These are phyloP conservation scores for Nicotiana paniculata DNA, from an alignment of 257 asterid genomes.

Conservation along the genomic window DNA sequence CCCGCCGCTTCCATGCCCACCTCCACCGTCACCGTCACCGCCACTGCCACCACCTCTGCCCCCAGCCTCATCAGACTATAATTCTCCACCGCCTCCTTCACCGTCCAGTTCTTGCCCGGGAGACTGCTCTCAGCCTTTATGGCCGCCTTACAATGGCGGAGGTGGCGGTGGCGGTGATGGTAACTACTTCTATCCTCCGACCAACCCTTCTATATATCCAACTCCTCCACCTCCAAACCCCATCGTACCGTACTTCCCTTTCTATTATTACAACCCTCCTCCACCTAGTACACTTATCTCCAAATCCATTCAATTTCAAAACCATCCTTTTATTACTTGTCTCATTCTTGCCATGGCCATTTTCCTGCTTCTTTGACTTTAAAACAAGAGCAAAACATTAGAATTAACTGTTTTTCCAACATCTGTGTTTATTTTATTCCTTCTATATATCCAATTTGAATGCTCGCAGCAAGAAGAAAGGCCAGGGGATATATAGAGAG, in stretches of 20 bases:
- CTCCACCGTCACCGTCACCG: neutral
- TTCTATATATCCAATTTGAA: neutral
- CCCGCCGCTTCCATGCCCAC: conserved; percentile 11
- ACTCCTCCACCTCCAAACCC: conserved; percentile 63
- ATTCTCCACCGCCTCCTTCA: conserved; percentile 22
- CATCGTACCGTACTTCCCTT: conserved; percentile 45
- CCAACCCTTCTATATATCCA: conserved; percentile 13
- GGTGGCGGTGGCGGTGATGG: neutral
- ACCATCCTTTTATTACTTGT: conserved; percentile 6
- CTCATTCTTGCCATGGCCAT: conserved; percentile 1
- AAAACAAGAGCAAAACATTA: neutral
- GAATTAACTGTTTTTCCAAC: neutral
- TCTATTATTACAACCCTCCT: conserved; percentile 35
- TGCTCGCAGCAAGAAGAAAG: neutral
- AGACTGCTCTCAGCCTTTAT: neutral
- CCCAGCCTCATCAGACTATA: too few species aligned
- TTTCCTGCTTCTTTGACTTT: conserved; percentile 12
- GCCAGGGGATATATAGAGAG: neutral
- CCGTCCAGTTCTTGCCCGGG: neutral
- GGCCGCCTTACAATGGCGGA: neutral
- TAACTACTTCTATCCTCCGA: conserved; percentile 30
- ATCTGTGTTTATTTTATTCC: neutral
- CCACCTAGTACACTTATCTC: conserved; percentile 24
- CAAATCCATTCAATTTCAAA: conserved; percentile 21
- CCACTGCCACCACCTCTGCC: too few species aligned